Evolutionary conservation across 345 rosid species (phyloP), one percentile per base, ranked within the genome.

Genomic region (thale cress (Arabidopsis thaliana)): DNA sequence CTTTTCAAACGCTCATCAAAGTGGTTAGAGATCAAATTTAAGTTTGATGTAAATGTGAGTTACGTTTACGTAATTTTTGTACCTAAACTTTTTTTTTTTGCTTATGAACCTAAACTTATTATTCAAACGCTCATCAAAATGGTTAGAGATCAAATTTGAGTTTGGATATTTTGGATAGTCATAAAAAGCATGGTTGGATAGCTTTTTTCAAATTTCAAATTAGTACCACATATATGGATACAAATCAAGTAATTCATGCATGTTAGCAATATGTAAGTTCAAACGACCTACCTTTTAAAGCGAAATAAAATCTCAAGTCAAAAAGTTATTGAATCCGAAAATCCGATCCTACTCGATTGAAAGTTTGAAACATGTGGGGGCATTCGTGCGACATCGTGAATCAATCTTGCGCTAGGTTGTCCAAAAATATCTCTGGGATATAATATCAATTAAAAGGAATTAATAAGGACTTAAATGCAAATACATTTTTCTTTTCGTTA

Each of bases 381-480:
- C 46, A 36, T 66, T 66, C 71, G 58, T 65, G 70, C 38, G 37
- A 67, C n/a, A n/a, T 40, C 53, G 64, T 69, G 64, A 12, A 16
- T 16, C 20, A 11, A 58, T 34, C n/a, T 46, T 48, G 0, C 4
- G 28, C n/a, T 1, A 4, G 25, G 60, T 34, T 57, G 13, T 16
- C 9, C 37, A 59, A 65, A 65, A 50, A 16, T 51, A 59, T 59
- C 32, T 59, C 23, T 0, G 30, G 65, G 75, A 10, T 30, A 34
- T 2, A 11, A 76, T 62, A 25, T 62, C 4, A 52, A 61, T 60
- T 34, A 14, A 2, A 51, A 51, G 2, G 34, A 69, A 53, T 24
- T n/a, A 0, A n/a, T 14, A 71, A 58, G 80, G 80, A 48, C 49
- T 32, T 6, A 49, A 71, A 2, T 49, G 66, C 61, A 71, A 71